Base-by-base conservation (phyloP, 768 basidiomycete genomes). In the Psilocybe cyanescens region DNA sequence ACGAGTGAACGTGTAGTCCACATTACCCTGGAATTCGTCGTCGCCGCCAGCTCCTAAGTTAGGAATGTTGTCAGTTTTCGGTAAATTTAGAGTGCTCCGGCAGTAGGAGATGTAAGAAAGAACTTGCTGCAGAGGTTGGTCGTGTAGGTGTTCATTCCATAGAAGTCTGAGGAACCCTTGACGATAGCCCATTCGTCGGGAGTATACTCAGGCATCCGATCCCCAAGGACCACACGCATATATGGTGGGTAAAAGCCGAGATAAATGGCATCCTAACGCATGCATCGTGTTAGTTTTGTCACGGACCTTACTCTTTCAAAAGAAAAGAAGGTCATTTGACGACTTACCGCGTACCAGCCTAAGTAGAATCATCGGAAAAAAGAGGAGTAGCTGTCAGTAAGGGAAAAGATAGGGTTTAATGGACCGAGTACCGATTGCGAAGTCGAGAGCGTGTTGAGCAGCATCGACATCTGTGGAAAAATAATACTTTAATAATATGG, bases 101-200 rank as follows among this genome's bases (percentile, higher is more conserved):
- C 33, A 53, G 16, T 3, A 30, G 47, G 30, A 41, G 14, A 17
- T 12, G 53, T 24, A 31, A 16, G 59, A 44, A 29, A 17, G 35
- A 2, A 72, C 84, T 66, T 48, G 86, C 86, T 78, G 71, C 80
- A 81, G 50, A 89, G 78, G 65, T 87, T 85, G 9, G 86, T 89
- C 4, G 87, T 87, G 69, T 90, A 89, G 0, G 88, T 87, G 71
- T 89, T 89, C 82, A 89, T 84, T 33, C 87, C 88, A 68, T 88
- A 89, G 72, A 89, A 90, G 69, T 88, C 88, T 1, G 87, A 86
- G 2, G 86, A 89, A 48, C 83, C 85, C 56, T 84, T 83, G 41
- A 89, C 85, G 35, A 89, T 67, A 0, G 74, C 75, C 62, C 81
- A 68, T 65, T 90, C 87, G 33, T 85, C 86, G 6, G 76, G 67